Percentiles rank a stretch among this genome's conserved stretches.
phyloP scores from a whole-genome alignment of 768 basidiomycete species.

The Kwoniella bestiolae region DNA sequence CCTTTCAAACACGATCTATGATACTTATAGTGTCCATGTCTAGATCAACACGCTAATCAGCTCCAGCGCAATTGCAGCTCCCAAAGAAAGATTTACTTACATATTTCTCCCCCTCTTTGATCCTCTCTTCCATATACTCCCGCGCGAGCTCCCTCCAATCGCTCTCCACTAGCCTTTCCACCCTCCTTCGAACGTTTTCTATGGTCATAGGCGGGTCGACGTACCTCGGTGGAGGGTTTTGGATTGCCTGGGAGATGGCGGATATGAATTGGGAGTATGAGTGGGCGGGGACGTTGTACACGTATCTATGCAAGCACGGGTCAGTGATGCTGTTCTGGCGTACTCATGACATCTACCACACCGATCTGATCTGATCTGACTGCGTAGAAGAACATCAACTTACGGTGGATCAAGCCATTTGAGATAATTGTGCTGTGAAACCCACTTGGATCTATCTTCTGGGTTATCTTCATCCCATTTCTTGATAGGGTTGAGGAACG shows the following conservation, averaged over 20 bases:
- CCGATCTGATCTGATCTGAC: too few species aligned
- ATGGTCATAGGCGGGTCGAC: constrained; percentile 3
- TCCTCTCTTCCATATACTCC: constrained; percentile 8
- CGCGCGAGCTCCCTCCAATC: constrained; percentile 1
- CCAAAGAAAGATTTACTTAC: background rate
- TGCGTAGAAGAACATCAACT: background rate
- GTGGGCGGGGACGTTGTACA: constrained; percentile 6
- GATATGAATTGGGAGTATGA: background rate
- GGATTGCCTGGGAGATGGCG: background rate
- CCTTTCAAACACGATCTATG: background rate
- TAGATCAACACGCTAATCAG: background rate
- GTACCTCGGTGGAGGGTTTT: background rate
- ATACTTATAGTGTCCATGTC: constrained; percentile 2
- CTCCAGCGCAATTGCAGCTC: too few species aligned
- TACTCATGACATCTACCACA: too few species aligned
- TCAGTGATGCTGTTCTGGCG: too few species aligned
- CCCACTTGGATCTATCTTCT: constrained; percentile 4
- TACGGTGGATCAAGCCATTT: constrained; percentile 12
- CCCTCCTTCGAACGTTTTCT: background rate
- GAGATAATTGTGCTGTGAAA: constrained; percentile 3
- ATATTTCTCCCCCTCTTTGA: background rate
- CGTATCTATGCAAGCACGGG: constrained; percentile 7
- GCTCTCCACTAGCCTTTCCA: constrained; percentile 7
- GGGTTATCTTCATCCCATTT: constrained; percentile 4
- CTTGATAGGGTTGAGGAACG: constrained; percentile 7